Percentiles rank a stretch among this genome's conserved stretches.
Conservation (phyloP, 257 asterid genomes). For the Solanum boliviense region DNA sequence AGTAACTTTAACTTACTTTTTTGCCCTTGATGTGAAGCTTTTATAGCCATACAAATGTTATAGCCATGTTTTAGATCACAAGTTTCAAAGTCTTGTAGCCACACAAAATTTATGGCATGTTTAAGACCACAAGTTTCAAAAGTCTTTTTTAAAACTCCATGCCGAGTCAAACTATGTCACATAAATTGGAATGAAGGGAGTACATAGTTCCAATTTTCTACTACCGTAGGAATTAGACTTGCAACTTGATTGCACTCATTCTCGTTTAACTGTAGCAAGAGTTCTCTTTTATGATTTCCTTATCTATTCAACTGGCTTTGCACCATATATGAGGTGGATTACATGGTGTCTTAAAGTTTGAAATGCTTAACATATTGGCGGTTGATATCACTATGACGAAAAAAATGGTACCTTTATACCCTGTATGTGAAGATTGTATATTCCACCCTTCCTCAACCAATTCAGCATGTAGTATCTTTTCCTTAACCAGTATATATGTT, state of each 20-base stretch:
- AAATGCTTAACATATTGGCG: not conserved
- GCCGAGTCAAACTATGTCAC: not conserved
- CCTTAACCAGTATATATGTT: not conserved
- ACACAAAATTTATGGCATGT: not conserved
- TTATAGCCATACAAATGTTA: not conserved
- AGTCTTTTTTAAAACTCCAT: not conserved
- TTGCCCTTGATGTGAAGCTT: not conserved
- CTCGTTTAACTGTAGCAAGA: not conserved
- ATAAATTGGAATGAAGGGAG: not conserved
- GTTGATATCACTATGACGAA: not conserved
- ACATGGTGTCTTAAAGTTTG: not conserved
- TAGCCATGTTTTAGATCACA: not conserved
- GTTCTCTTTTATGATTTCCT: not conserved
- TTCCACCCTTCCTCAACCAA: not conserved
- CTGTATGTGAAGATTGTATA: not conserved
- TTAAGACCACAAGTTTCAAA: not conserved
- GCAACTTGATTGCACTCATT: not conserved
- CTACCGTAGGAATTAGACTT: not conserved
- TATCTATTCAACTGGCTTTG: not conserved
- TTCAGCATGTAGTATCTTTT: not conserved
- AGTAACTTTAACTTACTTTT: not conserved
- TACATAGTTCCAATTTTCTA: not conserved
- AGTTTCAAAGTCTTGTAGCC: not conserved
- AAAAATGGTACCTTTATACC: not conserved
- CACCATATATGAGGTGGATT: not conserved